phyloP scores from a whole-genome alignment of 176 grass and related monocot species.

The Lolium rigidum region DNA sequence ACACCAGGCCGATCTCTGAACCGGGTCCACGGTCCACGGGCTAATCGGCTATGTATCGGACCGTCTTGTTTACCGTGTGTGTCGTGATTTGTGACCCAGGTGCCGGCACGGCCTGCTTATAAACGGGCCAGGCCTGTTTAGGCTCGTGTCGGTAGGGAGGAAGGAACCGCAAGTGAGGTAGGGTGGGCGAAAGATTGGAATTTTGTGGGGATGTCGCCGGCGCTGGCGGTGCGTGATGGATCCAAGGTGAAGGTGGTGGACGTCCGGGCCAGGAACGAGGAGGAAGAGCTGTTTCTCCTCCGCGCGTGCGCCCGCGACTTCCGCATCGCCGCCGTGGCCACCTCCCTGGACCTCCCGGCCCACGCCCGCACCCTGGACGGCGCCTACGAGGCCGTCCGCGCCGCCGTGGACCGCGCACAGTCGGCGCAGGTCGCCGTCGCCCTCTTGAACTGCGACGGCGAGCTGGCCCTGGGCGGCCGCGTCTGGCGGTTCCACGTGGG shows the following conservation, averaged over 20 bases:
- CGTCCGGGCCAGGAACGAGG: background rate
- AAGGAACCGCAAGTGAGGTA: too few relatives aligned
- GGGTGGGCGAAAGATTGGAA: background rate
- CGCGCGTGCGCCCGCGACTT: background rate
- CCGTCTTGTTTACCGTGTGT: too few relatives aligned
- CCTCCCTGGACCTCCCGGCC: background rate
- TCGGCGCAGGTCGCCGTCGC: background rate
- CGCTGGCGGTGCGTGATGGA: background rate
- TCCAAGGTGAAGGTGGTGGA: background rate
- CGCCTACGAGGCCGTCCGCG: background rate
- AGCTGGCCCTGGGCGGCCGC: background rate
- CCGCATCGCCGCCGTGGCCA: background rate
- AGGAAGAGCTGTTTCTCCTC: background rate
- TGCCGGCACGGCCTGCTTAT: too few relatives aligned
- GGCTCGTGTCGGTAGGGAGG: too few relatives aligned
- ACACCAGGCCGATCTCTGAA: too few relatives aligned
- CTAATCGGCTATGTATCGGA: too few relatives aligned
- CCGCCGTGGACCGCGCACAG: background rate
- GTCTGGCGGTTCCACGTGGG: slow-evolving; percentile 14
- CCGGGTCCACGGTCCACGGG: too few relatives aligned
- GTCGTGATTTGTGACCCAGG: too few relatives aligned
- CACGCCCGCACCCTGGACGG: background rate
- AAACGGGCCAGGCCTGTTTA: too few relatives aligned
- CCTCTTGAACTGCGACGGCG: background rate
- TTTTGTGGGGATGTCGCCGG: background rate